Conservation (phyloP, 257 asterid genomes). For the Solanum gracilifrons region DNA sequence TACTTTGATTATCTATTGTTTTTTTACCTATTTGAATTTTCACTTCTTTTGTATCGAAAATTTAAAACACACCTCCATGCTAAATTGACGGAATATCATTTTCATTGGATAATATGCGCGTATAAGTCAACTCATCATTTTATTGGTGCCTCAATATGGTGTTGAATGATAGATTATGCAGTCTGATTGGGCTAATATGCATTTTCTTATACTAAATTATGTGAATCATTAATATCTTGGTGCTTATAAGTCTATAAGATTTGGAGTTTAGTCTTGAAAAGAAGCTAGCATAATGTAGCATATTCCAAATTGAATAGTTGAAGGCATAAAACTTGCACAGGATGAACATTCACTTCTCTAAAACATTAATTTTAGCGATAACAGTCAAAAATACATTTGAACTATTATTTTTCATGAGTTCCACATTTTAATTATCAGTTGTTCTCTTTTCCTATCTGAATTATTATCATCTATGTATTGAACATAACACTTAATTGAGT, state of each 20-base stretch:
- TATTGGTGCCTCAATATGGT: background rate
- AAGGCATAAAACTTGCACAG: background rate
- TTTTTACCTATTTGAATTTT: background rate
- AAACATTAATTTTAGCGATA: background rate
- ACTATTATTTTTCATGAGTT: background rate
- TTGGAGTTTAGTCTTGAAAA: background rate
- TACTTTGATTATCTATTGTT: background rate
- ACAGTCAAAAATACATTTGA: too few species aligned
- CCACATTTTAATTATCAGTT: background rate
- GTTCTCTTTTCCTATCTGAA: background rate
- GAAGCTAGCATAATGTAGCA: background rate
- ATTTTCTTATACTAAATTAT: background rate
- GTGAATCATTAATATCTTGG: background rate
- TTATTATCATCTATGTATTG: background rate
- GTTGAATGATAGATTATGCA: background rate
- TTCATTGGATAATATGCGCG: background rate
- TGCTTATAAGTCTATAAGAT: background rate
- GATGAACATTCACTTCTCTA: background rate
- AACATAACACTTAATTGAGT: background rate
- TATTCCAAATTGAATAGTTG: background rate
- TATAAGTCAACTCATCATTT: background rate
- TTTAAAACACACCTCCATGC: background rate
- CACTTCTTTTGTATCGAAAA: background rate
- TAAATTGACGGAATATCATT: too few species aligned
- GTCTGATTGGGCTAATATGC: background rate